Evolutionary conservation across 306 rosid species (phyloP).

Genomic region (Biancaea sappan): DNA sequence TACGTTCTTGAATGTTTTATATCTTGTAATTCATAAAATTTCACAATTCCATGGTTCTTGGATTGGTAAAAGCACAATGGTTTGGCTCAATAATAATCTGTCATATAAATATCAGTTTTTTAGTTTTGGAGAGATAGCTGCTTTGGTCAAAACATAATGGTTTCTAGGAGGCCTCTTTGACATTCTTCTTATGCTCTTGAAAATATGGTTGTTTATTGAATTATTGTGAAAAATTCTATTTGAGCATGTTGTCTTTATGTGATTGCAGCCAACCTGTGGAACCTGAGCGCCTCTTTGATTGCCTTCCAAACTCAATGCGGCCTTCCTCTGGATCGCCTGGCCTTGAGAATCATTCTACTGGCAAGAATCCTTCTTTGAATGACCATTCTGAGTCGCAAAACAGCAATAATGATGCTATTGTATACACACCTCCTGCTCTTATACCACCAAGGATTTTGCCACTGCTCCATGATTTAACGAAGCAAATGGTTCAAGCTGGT

Average conservation of each 20-base stretch:
- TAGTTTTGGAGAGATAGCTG: neutral
- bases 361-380: slow-evolving; percentile 54
- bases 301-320: slow-evolving; percentile 89
- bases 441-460: slow-evolving; percentile 83
- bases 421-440: slow-evolving; percentile 87
- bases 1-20: neutral
- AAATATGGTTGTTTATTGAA: slow-evolving; percentile 3
- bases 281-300: slow-evolving; percentile 91
- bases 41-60: neutral
- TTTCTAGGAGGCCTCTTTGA: slow-evolving; percentile 9
- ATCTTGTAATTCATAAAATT: neutral
- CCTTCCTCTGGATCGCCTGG: slow-evolving; percentile 90
- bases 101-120: slow-evolving; percentile 12
- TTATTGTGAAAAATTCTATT: slow-evolving; percentile 1
- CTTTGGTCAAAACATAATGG: slow-evolving; percentile 20
- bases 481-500: slow-evolving; percentile 97
- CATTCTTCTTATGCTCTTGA: slow-evolving; percentile 5
- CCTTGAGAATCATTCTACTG: slow-evolving; percentile 53
- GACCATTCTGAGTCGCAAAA: slow-evolving; percentile 66
- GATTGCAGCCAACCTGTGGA: slow-evolving; percentile 94
- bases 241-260: slow-evolving; percentile 14
- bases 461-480: slow-evolving; percentile 79
- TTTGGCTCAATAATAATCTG: slow-evolving; percentile 11
- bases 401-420: slow-evolving; percentile 63
- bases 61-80: slow-evolving; percentile 16